Conservation (phyloP, 768 basidiomycete species). For the Amanita fuliginea region DNA sequence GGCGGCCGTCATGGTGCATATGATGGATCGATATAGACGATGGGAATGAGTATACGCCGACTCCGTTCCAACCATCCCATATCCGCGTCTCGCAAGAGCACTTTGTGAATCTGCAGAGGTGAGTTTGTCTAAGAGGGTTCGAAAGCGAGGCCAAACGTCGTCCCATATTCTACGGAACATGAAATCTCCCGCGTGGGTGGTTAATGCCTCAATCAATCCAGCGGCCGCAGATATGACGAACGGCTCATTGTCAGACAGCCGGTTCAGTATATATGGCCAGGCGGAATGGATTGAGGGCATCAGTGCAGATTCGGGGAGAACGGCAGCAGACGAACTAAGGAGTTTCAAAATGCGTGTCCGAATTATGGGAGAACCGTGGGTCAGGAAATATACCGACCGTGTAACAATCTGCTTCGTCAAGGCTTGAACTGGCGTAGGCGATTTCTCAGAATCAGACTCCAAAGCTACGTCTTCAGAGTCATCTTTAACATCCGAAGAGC, state of each 20-base stretch:
- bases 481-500: constrained; percentile 15
- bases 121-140: constrained; percentile 43
- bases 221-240: constrained; percentile 78
- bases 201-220: constrained; percentile 60
- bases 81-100: constrained; percentile 51
- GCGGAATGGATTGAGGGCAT: constrained; percentile 79
- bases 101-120: constrained; percentile 52
- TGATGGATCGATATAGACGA: constrained; percentile 64
- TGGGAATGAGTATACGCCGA: constrained; percentile 77
- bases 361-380: constrained; percentile 79
- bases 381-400: constrained; percentile 83
- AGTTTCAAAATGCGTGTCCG: constrained; percentile 75
- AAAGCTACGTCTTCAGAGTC: constrained; percentile 12
- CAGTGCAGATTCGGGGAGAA: constrained; percentile 61
- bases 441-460: constrained; percentile 31
- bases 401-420: constrained; percentile 80
- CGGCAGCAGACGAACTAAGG: constrained; percentile 61
- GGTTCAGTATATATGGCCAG: constrained; percentile 91
- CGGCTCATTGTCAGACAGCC: constrained; percentile 60
- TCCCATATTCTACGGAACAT: constrained; percentile 84
- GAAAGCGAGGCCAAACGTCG: constrained; percentile 86
- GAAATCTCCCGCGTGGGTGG: constrained; percentile 64
- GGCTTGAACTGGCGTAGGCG: constrained; percentile 59
- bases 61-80: constrained; percentile 43
- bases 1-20: constrained; percentile 63